Evolutionary conservation across 441 rosid species (phyloP).

Genomic region (Bocquillonia castaneifolia): DNA sequence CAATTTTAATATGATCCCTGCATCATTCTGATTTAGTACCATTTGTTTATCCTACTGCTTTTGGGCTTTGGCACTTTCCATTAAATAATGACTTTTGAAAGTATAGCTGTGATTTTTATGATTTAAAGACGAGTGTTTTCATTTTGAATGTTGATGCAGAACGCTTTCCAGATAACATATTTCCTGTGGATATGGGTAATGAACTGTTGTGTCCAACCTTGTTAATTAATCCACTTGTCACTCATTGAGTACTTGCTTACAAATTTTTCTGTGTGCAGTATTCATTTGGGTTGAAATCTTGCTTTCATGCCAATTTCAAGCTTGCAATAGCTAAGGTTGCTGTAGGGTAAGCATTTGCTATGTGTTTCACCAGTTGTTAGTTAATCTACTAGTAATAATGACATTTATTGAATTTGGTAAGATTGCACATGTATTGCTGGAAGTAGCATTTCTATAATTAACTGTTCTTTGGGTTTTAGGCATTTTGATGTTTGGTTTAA

Average conservation of each 20-base stretch:
- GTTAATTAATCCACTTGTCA: neutral
- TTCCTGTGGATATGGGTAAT: constrained; percentile 95
- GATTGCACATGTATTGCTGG: neutral
- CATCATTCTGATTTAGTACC: neutral
- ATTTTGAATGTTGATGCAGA: no score
- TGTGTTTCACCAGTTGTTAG: neutral
- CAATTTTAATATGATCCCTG: neutral
- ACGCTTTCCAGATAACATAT: constrained; percentile 95
- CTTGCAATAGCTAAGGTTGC: constrained; percentile 48
- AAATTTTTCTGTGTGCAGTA: constrained; percentile 44
- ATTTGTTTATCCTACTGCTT: neutral
- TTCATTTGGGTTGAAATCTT: constrained; percentile 53
- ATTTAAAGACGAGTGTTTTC: no score
- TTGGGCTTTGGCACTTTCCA: neutral
- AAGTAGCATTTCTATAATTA: no score
- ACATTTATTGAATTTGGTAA: neutral
- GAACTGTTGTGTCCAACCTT: constrained; percentile 9
- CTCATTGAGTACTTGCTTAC: constrained; percentile 3
- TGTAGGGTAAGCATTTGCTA: constrained; percentile 54
- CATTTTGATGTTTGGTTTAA: neutral
- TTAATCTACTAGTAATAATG: no score
- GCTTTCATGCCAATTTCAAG: constrained; percentile 59
- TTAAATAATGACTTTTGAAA: no score
- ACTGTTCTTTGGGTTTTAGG: neutral
- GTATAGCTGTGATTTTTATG: no score